Evolutionary conservation across 768 basidiomycete genomes (phyloP).

Genomic region (Peribolospora baueri): DNA sequence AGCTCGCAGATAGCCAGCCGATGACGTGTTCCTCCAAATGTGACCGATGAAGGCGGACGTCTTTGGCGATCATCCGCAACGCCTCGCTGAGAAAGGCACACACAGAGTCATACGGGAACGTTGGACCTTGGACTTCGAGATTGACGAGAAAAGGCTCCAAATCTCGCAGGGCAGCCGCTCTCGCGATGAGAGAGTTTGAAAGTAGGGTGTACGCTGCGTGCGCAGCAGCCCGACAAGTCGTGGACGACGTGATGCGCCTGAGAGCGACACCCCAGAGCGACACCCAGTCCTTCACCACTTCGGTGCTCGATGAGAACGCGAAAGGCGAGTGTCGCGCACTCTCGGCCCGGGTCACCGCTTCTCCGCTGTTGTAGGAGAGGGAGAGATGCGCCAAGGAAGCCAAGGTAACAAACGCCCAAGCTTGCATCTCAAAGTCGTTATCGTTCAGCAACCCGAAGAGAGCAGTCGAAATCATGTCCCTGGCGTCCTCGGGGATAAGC

Average conservation of each 20-base stretch:
- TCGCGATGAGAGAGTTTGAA: not conserved
- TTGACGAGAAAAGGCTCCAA: conserved; percentile 59
- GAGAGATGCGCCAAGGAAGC: conserved; percentile 43
- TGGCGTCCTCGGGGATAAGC: conserved; percentile 34
- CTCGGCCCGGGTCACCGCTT: not conserved
- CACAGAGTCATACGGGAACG: conserved; percentile 66
- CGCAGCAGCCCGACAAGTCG: conserved; percentile 3
- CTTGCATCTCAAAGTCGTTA: conserved; percentile 43
- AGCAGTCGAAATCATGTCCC: conserved; percentile 30
- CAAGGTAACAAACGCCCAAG: conserved; percentile 63
- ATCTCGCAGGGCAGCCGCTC: conserved; percentile 27
- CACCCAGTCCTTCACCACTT: conserved; percentile 34
- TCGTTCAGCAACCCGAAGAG: conserved; percentile 38
- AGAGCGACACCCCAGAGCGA: conserved; percentile 59
- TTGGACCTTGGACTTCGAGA: conserved; percentile 70
- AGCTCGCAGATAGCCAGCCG: conserved; percentile 52
- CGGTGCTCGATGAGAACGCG: not conserved
- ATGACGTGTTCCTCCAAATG: conserved; percentile 67
- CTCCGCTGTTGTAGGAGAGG: not conserved
- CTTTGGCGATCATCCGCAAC: conserved; percentile 46
- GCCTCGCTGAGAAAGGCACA: conserved; percentile 53
- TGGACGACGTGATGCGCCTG: conserved; percentile 41
- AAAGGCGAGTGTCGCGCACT: conserved; percentile 3
- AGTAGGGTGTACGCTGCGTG: conserved; percentile 9
- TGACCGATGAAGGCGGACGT: conserved; percentile 59